Evolutionary conservation across 2,329 filamentous ascomycete species (phyloP), one percentile per base, ranked within the genome.

Genomic region (Hypoxylon sp.): DNA sequence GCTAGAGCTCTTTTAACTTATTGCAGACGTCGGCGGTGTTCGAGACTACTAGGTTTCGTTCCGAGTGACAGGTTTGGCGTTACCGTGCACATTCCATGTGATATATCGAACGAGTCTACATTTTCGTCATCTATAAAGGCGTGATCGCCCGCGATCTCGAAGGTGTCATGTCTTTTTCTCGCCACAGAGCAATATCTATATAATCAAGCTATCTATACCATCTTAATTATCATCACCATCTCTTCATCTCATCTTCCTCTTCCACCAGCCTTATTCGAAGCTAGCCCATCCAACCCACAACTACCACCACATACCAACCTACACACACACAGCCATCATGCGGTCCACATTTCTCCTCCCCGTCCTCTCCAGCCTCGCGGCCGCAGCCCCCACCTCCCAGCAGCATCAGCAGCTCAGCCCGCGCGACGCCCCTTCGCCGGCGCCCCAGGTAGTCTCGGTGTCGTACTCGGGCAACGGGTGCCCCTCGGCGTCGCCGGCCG

Each of bases 391-490:
- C 20, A 37, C 48, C 8, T n/a, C 68, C 8, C 52, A n/a, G n/a
- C n/a, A n/a, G n/a, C n/a, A n/a, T 54, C 64, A 17, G 60, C 34
- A 60, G 59, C 52, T 68, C 2, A 43, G 60, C 10, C 15, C 57
- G 8, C 66, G 70, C 6, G 70, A 74, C 44, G 62, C 64, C 0
- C 74, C 74, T 6, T 61, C 69, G 4, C 62, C 70, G 1, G 44
- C 71, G 19, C 76, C 74, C 13, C 67, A 62, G 53, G 73, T 79
- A 59, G 69, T 69, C 3, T 76, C 74, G 32, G 70, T 79, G 55
- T 68, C 67, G 43, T 79, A 76, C 68, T 77, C 75, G 24, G 78
- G 78, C 56, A 75, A 58, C 62, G 78, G 78, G 13, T 80, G 78
- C 61, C 70, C 74, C 30, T 75, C 74, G 37, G 67, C 74, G 46